Conservation (phyloP, 495 filamentous ascomycete species). For the Penicillium herquei region DNA sequence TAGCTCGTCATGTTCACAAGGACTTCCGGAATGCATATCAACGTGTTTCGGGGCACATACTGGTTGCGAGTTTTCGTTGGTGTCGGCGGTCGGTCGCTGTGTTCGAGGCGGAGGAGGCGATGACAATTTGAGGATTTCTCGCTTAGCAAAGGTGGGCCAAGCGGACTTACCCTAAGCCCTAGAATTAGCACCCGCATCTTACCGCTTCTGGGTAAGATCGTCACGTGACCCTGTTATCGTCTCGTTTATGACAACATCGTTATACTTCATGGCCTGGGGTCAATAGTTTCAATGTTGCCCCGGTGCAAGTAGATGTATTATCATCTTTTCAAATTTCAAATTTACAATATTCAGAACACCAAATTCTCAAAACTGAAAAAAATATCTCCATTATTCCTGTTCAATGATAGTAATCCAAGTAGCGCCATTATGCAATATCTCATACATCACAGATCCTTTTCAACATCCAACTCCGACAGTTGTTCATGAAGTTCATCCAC, state of each 20-base stretch:
- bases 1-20: conserved; percentile 27
- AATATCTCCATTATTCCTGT: not conserved
- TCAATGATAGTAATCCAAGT: not conserved
- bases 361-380: too few relatives aligned
- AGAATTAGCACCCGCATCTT: conserved; percentile 5
- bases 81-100: conserved; percentile 48
- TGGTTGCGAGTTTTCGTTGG: conserved; percentile 58
- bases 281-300: not conserved
- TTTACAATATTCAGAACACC: too few relatives aligned
- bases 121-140: conserved; percentile 49
- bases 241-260: not conserved
- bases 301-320: too few relatives aligned
- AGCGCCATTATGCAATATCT: not conserved
- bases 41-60: conserved; percentile 44
- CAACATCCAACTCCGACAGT: conserved; percentile 26
- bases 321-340: too few relatives aligned
- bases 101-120: conserved; percentile 42
- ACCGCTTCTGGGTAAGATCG: conserved; percentile 10
- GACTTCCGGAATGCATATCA: conserved; percentile 16
- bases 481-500: conserved; percentile 30
- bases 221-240: not conserved
- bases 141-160: conserved; percentile 45
- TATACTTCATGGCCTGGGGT: not conserved
- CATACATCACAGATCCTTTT: conserved; percentile 9
- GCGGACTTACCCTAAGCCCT: conserved; percentile 41